Conservation (phyloP, 805 yeast genomes). For the Starmerella lactis-condensi region DNA sequence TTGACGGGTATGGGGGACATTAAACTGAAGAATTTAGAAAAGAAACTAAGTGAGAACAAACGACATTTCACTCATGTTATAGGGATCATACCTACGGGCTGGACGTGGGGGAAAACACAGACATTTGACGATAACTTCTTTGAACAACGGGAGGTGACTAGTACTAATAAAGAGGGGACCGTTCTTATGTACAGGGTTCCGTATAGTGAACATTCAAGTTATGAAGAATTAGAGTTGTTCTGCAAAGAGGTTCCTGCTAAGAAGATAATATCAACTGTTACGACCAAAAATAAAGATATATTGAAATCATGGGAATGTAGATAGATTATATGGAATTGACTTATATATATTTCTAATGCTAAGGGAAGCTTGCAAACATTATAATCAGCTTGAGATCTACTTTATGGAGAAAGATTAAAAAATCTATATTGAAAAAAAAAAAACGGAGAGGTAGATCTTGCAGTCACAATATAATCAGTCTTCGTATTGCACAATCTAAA, state of each 20-base stretch:
- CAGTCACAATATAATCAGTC: too few species aligned
- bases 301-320: slow-evolving; percentile 13
- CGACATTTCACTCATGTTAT: slow-evolving; percentile 38
- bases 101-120: slow-evolving; percentile 43
- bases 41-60: slow-evolving; percentile 32
- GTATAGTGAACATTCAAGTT: slow-evolving; percentile 88
- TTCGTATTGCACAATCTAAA: too few species aligned
- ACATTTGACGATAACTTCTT: too few species aligned
- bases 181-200: slow-evolving; percentile 49
- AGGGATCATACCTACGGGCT: slow-evolving; percentile 80
- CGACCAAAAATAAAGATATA: slow-evolving; percentile 14
- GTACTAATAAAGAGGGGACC: slow-evolving; percentile 17
- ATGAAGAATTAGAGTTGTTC: slow-evolving; percentile 55
- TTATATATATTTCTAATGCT: too few species aligned
- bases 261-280: slow-evolving; percentile 63
- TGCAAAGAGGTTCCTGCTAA: slow-evolving; percentile 33
- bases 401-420: too few species aligned
- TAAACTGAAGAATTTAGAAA: slow-evolving; percentile 26
- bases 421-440: too few species aligned
- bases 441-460: too few species aligned
- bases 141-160: too few species aligned
- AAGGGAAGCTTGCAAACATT: too few species aligned
- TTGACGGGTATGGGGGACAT: slow-evolving; percentile 47
- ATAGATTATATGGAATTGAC: not conserved
- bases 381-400: too few species aligned